Evolutionary conservation across 192 early-diverging fungal species (phyloP).

Genomic region (Coemansia furcata): DNA sequence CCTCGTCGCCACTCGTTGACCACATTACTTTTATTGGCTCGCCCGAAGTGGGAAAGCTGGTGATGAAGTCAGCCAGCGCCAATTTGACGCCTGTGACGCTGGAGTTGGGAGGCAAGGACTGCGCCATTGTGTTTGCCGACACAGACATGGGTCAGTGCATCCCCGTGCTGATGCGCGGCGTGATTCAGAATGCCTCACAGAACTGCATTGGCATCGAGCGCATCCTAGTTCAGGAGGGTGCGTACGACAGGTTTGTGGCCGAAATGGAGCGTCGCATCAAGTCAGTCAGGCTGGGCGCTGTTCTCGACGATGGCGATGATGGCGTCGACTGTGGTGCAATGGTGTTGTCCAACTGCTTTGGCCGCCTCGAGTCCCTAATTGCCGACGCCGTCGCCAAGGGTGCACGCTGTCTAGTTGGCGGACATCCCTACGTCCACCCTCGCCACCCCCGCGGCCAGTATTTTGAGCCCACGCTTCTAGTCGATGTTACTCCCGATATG

Average conservation of each 20-base stretch:
- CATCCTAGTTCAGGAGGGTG: constrained; percentile 66
- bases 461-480: constrained; percentile 78
- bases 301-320: constrained; percentile 62
- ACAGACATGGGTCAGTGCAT: constrained; percentile 64
- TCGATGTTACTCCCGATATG: constrained; percentile 75
- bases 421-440: constrained; percentile 67
- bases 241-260: constrained; percentile 68
- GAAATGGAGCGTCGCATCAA: constrained; percentile 60
- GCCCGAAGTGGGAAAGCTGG: constrained; percentile 72
- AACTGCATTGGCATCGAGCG: constrained; percentile 91
- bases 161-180: constrained; percentile 76
- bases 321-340: constrained; percentile 79
- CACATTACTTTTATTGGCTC: constrained; percentile 90
- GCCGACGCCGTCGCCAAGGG: constrained; percentile 76
- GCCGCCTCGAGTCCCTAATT: constrained; percentile 62
- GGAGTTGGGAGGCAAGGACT: constrained; percentile 92
- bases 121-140: constrained; percentile 76
- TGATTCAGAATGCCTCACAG: constrained; percentile 86
- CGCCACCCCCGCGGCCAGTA: constrained; percentile 72
- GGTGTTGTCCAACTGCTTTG: constrained; percentile 65
- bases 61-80: constrained; percentile 69
- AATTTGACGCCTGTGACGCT: constrained; percentile 79
- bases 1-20: constrained; percentile 57
- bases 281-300: constrained; percentile 66
- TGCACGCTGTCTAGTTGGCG: constrained; percentile 69